Base-by-base conservation (phyloP, 208 protist species). In the Leishmania mexicana region DNA sequence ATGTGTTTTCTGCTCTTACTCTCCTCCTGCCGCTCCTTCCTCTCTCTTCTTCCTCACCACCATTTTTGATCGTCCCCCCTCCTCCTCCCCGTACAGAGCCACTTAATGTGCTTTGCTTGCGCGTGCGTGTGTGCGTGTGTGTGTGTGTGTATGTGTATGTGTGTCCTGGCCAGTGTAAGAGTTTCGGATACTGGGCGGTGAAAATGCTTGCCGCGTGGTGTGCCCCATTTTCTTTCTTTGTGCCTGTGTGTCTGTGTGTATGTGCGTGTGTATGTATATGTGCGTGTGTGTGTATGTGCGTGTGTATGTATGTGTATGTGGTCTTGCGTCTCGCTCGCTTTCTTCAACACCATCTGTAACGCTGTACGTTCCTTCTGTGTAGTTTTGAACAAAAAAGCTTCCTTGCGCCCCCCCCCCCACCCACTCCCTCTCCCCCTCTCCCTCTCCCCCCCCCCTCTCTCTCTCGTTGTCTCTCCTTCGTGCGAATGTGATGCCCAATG, bases 211-310 rank as follows among this genome's bases (percentile, higher is more conserved):
- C 58, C 58, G 58, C 28, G 19, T 62, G 58, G 58, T n/a, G 58
- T 62, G 58, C 24, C 53, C 53, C 53, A 24, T 57, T 83, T 53
- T 71, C n/a, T 24, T 40, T 80, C 19, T 80, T 7, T 72, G 35
- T 45, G 31, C 17, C 45, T 53, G 11, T 74, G 40, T 31, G 11
- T 28, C 15, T 74, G 17, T 74, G 24, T n/a, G 62, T 68, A 28
- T 68, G 62, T 68, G n/a, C 2, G 45, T n/a, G 40, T 49, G 38
- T 72, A 35, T 35, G 31, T 35, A 35, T 35, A 35, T 35, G 31
- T 35, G 31, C 31, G 31, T 35, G 31, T 35, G 31, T 35, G 31
- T 35, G 31, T 35, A 35, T 35, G 31, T 35, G 31, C 31, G 31
- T 0, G 45, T 58, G 1, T 35, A 31, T 71, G 19, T 72, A 19